Percentiles rank a stretch among this genome's conserved stretches.
Evolutionary conservation across 139 green algal species (phyloP).

Genomic region (Coelastrella sp.): DNA sequence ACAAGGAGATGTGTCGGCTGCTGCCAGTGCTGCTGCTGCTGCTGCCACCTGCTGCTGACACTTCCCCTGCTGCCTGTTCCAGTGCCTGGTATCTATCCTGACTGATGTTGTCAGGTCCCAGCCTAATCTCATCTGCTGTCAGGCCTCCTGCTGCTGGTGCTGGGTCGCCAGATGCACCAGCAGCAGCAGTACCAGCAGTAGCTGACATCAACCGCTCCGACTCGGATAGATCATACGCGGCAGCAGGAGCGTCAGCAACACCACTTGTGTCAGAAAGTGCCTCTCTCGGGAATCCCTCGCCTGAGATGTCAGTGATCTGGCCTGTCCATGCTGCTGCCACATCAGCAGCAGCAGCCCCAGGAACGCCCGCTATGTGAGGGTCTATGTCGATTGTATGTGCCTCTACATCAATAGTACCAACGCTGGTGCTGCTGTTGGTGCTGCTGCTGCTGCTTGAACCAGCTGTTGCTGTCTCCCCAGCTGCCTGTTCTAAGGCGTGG

Average conservation of each 20-base stretch:
- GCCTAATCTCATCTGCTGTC: background rate
- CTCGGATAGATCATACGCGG: background rate
- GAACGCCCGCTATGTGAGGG: too few relatives aligned
- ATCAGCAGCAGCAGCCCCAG: background rate
- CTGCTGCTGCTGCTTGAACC: background rate
- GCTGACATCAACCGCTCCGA: background rate
- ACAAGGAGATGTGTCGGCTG: background rate
- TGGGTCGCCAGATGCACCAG: background rate
- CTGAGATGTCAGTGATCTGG: too few relatives aligned
- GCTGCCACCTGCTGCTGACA: background rate
- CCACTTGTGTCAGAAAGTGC: background rate
- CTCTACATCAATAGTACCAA: background rate
- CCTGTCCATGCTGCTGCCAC: background rate
- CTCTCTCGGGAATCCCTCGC: too few relatives aligned
- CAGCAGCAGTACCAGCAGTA: background rate
- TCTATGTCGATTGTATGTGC: too few relatives aligned
- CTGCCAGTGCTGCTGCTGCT: background rate
- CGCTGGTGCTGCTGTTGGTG: background rate
- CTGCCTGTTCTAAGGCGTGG: constrained; percentile 4
- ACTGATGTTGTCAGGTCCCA: background rate
- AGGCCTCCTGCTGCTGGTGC: constrained; percentile 21
- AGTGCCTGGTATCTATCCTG: background rate
- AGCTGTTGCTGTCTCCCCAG: constrained; percentile 7
- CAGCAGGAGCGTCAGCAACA: background rate
- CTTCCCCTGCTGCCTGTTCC: constrained; percentile 7